phyloP scores from a whole-genome alignment of 2,329 filamentous ascomycete species.

The Delphinella strobiligena region DNA sequence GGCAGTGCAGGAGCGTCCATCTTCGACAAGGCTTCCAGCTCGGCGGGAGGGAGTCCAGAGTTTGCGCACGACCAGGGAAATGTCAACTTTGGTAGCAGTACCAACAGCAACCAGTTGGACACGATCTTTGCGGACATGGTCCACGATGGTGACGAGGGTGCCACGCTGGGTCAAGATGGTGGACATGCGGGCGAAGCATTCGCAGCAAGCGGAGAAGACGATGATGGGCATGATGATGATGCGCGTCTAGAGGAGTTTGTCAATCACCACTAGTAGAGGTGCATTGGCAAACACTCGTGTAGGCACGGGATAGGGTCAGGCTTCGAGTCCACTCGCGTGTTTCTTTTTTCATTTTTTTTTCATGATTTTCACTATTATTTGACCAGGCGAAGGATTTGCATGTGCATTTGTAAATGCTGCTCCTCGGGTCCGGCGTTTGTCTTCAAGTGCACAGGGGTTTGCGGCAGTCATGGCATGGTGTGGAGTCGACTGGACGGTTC shows the following conservation, averaged over 20 bases:
- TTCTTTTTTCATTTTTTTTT: no score
- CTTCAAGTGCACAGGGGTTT: no score
- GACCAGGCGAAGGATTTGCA: no score
- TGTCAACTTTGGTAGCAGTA: slow-evolving; percentile 15
- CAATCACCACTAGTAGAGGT: slow-evolving; percentile 4
- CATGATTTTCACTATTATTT: no score
- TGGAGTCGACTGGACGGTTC: no score
- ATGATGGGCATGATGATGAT: slow-evolving; percentile 4
- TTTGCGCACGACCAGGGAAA: slow-evolving; percentile 1
- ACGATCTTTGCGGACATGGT: slow-evolving; percentile 25
- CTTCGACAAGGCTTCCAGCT: slow-evolving; percentile 22
- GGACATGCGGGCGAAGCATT: slow-evolving; percentile 7
- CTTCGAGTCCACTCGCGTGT: no score
- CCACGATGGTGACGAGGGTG: slow-evolving; percentile 16
- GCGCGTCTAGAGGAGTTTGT: slow-evolving; percentile 7
- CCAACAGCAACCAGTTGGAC: slow-evolving; percentile 15
- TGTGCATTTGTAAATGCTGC: no score
- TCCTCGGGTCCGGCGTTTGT: no score
- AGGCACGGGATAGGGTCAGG: no score
- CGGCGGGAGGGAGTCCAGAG: slow-evolving; percentile 3
- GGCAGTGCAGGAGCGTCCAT: slow-evolving; percentile 12
- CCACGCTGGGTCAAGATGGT: slow-evolving; percentile 2
- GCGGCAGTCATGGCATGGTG: no score
- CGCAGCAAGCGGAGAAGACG: slow-evolving; percentile 4
- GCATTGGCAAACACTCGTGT: no score